phyloP scores from a whole-genome alignment of 2,329 filamentous ascomycete species.

The Alternaria triticimaculans region DNA sequence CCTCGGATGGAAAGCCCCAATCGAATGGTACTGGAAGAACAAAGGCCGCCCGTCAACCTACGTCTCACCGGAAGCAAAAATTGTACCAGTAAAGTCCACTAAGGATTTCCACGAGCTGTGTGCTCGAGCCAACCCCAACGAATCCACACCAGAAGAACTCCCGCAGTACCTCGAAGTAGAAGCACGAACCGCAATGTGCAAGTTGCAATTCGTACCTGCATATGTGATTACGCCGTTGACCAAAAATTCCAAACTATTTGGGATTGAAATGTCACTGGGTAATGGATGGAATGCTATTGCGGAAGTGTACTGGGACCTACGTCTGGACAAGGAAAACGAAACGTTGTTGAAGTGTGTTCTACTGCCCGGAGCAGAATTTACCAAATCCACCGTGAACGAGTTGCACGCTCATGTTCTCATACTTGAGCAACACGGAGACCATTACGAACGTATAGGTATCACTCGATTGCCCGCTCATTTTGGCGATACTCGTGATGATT shows the following conservation, averaged over 20 bases:
- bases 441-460: not conserved
- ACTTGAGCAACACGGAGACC: not conserved
- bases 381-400: not conserved
- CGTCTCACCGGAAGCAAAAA: not conserved
- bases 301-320: not conserved
- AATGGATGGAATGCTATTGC: not conserved
- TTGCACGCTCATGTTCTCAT: not conserved
- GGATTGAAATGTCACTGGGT: not conserved
- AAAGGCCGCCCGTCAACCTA: not conserved
- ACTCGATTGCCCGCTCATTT: not conserved
- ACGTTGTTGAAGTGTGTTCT: not conserved
- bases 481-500: no score
- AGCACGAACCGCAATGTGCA: not conserved
- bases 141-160: not conserved
- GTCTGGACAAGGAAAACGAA: not conserved
- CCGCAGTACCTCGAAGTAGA: not conserved
- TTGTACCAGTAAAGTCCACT: not conserved
- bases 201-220: not conserved
- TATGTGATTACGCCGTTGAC: no score
- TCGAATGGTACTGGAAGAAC: not conserved
- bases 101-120: not conserved
- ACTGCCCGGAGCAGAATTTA: not conserved
- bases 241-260: no score
- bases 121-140: not conserved
- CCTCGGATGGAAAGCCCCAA: not conserved